phyloP scores from a whole-genome alignment of 2,329 filamentous ascomycete genomes.

The Neonectria ditissima region DNA sequence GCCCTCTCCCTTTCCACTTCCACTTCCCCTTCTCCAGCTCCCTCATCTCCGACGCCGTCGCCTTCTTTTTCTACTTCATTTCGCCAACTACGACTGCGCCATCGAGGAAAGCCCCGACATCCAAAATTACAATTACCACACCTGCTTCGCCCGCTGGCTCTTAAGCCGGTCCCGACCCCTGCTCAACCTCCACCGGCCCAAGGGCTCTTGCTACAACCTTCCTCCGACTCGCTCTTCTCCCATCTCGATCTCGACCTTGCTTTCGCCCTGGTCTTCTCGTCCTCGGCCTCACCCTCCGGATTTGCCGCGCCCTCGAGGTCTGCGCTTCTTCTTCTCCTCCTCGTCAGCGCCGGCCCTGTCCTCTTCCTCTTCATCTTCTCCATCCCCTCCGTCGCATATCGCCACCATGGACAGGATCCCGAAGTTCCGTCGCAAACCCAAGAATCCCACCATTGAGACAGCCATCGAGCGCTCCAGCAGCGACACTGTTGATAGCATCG shows the following conservation, averaged over 20 bases:
- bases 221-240: conserved; percentile 25
- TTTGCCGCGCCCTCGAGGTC: conserved; percentile 29
- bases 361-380: background rate
- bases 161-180: conserved; percentile 38
- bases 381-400: conserved; percentile 10
- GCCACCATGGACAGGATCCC: conserved; percentile 56
- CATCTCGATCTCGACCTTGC: conserved; percentile 30
- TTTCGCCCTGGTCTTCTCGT: conserved; percentile 19
- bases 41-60: conserved; percentile 7
- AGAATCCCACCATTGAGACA: conserved; percentile 57
- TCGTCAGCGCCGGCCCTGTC: conserved; percentile 27
- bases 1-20: conserved; percentile 3
- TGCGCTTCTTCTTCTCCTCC: conserved; percentile 29
- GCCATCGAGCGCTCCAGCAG: conserved; percentile 51
- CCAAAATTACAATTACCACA: conserved; percentile 27
- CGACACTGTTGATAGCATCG: conserved; percentile 45
- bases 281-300: conserved; percentile 19
- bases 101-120: conserved; percentile 26
- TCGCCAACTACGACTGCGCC: conserved; percentile 28
- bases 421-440: conserved; percentile 58
- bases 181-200: conserved; percentile 39
- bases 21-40: conserved; percentile 6
- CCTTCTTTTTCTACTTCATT: conserved; percentile 15
- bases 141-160: conserved; percentile 32
- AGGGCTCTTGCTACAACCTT: conserved; percentile 38